Base-by-base conservation (phyloP, 2,329 filamentous ascomycete species). In the Fusarium nisikadoi region DNA sequence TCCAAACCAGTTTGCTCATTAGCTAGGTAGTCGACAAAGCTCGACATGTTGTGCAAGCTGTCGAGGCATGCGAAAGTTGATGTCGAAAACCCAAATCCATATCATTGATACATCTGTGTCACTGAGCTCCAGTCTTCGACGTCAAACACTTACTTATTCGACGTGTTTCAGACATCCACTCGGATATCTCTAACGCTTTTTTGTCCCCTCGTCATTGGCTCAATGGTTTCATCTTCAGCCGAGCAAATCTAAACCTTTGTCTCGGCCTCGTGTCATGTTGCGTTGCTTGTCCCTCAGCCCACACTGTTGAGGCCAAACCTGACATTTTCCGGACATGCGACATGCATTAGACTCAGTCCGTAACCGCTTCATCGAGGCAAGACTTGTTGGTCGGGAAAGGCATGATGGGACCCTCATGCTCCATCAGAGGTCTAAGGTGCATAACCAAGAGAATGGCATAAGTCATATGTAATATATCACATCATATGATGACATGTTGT, bases 161-260 rank as follows among this genome's bases (percentile, higher is more conserved):
- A 49, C 61, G 33, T 59, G 70, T 71, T 66, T 68, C 54, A 67
- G 55, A 62, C 25, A 50, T 61, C 58, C 63, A 66, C 65, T 71
- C 55, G 62, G 46, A 67, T 43, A 66, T 54, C 43, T 53, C 38
- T 29, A 67, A 75, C 60, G 60, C 56, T 58, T 45, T 66, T 41
- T 43, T 54, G 42, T 45, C 39, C 45, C 25, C 39, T 31, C 55
- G 33, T 54, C 19, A 73, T 73, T 70, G 67, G 65, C 16, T 54
- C 43, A 54, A 62, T 67, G 45, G 62, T 60, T 65, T 23, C 27
- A 38, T 47, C 17, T 65, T 47, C 58, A 62, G 41, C 55, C 61
- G 55, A 62, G 56, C 54, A 69, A 58, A 65, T 57, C 46, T 64
- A 68, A 60, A 39, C 49, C 49, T 68, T 29, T 66, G 73, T 74